Evolutionary conservation across 441 rosid species (phyloP).

Genomic region (Theobroma grandiflorum): DNA sequence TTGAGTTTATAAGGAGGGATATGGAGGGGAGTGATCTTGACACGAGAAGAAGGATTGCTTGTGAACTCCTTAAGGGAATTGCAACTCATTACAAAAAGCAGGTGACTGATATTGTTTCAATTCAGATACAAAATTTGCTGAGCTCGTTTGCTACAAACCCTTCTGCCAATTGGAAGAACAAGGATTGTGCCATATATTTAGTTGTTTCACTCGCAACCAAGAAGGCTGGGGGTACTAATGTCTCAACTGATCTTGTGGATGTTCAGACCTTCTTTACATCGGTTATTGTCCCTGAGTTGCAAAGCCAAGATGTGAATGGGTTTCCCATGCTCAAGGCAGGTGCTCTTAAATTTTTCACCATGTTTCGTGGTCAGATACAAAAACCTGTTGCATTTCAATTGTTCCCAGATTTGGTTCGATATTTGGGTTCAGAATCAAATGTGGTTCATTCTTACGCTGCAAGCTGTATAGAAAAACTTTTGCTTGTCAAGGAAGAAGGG

Average conservation of each 20-base stretch:
- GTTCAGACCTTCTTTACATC: constrained; percentile 78
- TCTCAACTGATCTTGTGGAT: constrained; percentile 86
- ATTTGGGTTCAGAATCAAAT: constrained; percentile 78
- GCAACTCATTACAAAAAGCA: constrained; percentile 77
- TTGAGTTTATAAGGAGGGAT: constrained; percentile 96
- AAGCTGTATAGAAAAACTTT: constrained; percentile 87
- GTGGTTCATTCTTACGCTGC: constrained; percentile 99
- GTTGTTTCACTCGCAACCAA: constrained; percentile 91
- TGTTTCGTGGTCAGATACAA: constrained; percentile 77
- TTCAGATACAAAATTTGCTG: constrained; percentile 79
- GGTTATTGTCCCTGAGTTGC: constrained; percentile 86
- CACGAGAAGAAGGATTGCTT: constrained; percentile 95
- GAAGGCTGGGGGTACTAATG: constrained; percentile 83
- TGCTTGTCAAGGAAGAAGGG: constrained; percentile 89
- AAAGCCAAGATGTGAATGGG: constrained; percentile 72
- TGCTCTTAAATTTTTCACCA: constrained; percentile 82
- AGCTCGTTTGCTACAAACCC: constrained; percentile 71
- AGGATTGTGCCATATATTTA: constrained; percentile 93
- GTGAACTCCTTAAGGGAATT: constrained; percentile 94
- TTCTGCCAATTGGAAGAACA: constrained; percentile 83
- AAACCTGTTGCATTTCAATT: constrained; percentile 69
- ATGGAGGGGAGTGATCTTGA: constrained; percentile 99
- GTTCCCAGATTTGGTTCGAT: constrained; percentile 76
- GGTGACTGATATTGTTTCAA: constrained; percentile 71
- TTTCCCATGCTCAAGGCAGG: constrained; percentile 97